phyloP scores from a whole-genome alignment of 208 protist species.

The Spongospora subterranea region DNA sequence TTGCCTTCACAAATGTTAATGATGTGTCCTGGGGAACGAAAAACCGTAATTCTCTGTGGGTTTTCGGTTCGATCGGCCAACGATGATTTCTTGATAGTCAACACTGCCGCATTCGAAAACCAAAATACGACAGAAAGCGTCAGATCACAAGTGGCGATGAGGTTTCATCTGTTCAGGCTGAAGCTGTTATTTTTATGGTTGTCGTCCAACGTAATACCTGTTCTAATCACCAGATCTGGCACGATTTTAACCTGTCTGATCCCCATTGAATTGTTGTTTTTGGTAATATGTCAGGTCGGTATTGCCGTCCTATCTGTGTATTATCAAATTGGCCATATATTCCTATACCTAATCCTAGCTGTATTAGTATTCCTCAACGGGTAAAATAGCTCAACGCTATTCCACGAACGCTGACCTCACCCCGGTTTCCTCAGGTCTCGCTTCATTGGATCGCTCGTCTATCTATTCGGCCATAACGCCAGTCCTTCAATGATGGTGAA shows the following conservation, averaged over 20 bases:
- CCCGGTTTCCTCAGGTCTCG: background rate
- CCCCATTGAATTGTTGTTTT: background rate
- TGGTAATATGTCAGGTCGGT: background rate
- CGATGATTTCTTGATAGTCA: background rate
- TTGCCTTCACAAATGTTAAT: constrained; percentile 28
- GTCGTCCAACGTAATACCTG: background rate
- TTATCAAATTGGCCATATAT: background rate
- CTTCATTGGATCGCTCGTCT: background rate
- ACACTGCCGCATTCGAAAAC: constrained; percentile 18
- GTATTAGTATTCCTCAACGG: constrained; percentile 30
- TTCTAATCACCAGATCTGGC: too few relatives aligned
- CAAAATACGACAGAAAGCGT: background rate
- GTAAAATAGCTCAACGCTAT: background rate
- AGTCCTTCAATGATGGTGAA: background rate
- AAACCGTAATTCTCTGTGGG: background rate
- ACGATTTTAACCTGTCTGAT: background rate
- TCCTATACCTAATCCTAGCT: background rate
- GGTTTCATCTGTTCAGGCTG: background rate
- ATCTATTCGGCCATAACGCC: background rate
- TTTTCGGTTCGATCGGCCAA: background rate
- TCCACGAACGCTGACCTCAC: background rate
- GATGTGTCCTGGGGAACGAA: constrained; percentile 42
- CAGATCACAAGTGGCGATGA: background rate
- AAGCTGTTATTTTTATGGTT: background rate
- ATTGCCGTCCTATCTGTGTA: background rate